Base-by-base conservation (phyloP, 768 basidiomycete species). In the Trametes coccinea region DNA sequence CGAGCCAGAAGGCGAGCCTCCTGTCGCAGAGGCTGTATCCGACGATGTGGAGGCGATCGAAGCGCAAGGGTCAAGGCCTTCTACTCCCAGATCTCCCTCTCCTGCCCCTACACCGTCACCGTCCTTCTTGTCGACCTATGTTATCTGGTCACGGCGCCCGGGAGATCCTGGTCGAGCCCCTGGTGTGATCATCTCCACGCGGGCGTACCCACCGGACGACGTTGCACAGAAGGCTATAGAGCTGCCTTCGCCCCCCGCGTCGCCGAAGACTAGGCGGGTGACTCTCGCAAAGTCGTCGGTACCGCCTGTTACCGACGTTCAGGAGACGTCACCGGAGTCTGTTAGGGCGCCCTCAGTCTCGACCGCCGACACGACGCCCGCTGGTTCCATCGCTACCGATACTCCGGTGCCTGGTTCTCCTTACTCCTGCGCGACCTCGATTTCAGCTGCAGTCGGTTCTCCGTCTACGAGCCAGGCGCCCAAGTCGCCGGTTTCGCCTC, bases 71-170 rank as follows among this genome's bases (percentile, higher is more conserved):
- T 47, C 34, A 17, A 46, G 30, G 30, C 53, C 56, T 54, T 34
- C 59, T 2, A 45, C 60, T 16, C 55, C 65, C 27, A 45, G 44
- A 13, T 63, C 60, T 33, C 56, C 65, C 8, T 58, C 54, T 13
- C 60, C 60, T 3, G 49, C 58, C 0, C 56, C 61, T 16, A 61
- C 63, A 3, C 61, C 59, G 2, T 50, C 62, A 4, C 41, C 49
- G 5, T 50, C 66, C 11, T 52, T 59, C 22, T 13, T 43, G 0
- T 63, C 64, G 9, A 74, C 75, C 40, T 90, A 83, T 75, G 87
- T 84, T 4, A 82, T 92, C 40, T 91, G 88, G 88, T 88, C 89
- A 0, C 81, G 81, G n/a, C 82, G 88, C 29, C 90, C 90, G 0
- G 74, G 78, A 2, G 76, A 90, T 69, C 90, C 90, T 0, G 75